phyloP scores from a whole-genome alignment of 2,329 filamentous ascomycete genomes.

The Hypoxylon sp. region DNA sequence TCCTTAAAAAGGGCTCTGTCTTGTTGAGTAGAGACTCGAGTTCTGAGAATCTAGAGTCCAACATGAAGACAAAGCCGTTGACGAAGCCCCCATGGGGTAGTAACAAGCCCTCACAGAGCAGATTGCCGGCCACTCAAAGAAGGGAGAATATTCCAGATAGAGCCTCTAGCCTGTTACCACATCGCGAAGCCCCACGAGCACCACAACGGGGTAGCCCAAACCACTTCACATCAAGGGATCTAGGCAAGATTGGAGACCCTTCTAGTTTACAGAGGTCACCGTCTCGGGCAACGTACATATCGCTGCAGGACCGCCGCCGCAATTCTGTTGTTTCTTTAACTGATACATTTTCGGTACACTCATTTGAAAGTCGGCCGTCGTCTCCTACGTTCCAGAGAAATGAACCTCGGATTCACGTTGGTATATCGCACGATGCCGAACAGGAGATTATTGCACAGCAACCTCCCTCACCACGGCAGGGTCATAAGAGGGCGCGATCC shows the following conservation, averaged over 20 bases:
- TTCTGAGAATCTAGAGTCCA: slow-evolving; percentile 48
- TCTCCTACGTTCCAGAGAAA: slow-evolving; percentile 55
- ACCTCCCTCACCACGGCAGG: slow-evolving; percentile 44
- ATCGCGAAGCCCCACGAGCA: slow-evolving; percentile 55
- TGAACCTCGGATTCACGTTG: slow-evolving; percentile 28
- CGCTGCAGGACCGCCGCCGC: slow-evolving; percentile 65
- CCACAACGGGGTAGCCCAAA: slow-evolving; percentile 58
- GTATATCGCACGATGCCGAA: slow-evolving; percentile 31
- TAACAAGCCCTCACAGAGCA: slow-evolving; percentile 46
- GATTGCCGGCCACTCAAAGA: slow-evolving; percentile 45
- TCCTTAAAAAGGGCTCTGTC: slow-evolving; percentile 65
- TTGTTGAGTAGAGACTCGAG: slow-evolving; percentile 65
- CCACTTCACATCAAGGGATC: slow-evolving; percentile 58
- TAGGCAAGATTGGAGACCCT: slow-evolving; percentile 50
- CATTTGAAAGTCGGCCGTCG: slow-evolving; percentile 61
- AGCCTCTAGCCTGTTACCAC: slow-evolving; percentile 52
- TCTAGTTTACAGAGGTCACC: slow-evolving; percentile 57
- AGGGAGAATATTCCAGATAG: slow-evolving; percentile 53
- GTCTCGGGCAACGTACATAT: slow-evolving; percentile 65
- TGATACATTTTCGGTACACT: slow-evolving; percentile 68
- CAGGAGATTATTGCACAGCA: slow-evolving; percentile 28
- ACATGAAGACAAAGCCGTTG: slow-evolving; percentile 43
- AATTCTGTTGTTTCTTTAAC: slow-evolving; percentile 70
- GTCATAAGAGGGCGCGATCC: slow-evolving; percentile 54
- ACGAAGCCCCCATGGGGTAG: slow-evolving; percentile 49